Percentiles rank a stretch among this genome's conserved stretches.
Evolutionary conservation across 2,329 filamentous ascomycete genomes (phyloP).

Genomic region (Exophiala mesophila): DNA sequence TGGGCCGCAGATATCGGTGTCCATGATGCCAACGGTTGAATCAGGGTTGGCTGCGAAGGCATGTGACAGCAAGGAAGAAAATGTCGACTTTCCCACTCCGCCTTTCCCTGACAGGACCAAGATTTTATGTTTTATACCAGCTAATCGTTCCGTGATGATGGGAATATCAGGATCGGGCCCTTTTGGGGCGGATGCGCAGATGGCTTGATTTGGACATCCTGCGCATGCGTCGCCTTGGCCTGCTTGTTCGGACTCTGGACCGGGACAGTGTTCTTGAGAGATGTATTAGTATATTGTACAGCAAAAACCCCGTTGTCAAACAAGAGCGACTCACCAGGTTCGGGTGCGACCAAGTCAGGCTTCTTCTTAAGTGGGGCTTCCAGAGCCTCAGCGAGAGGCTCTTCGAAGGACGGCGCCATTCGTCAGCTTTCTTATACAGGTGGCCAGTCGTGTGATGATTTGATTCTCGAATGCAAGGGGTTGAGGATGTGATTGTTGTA

Average conservation of each 20-base stretch:
- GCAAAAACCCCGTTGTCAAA: too few species aligned
- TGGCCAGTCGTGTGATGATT: too few species aligned
- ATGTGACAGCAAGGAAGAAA: constrained; percentile 80
- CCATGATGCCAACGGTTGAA: constrained; percentile 86
- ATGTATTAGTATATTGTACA: background rate
- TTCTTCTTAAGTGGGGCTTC: constrained; percentile 70
- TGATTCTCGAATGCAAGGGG: too few species aligned
- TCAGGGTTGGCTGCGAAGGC: constrained; percentile 79
- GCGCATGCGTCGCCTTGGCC: constrained; percentile 75
- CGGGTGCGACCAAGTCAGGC: constrained; percentile 83
- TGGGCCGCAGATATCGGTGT: constrained; percentile 95
- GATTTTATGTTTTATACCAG: constrained; percentile 82
- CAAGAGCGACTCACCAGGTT: constrained; percentile 56
- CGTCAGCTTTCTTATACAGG: too few species aligned
- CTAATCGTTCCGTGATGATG: constrained; percentile 75
- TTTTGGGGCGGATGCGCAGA: constrained; percentile 91
- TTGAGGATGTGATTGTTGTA: too few species aligned
- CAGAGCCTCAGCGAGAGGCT: constrained; percentile 66
- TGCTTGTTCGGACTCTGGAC: constrained; percentile 56
- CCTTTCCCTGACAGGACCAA: constrained; percentile 91
- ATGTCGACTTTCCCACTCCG: constrained; percentile 93
- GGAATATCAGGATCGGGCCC: constrained; percentile 93
- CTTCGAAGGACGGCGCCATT: constrained; percentile 81
- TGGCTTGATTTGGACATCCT: constrained; percentile 90
- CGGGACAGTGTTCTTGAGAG: constrained; percentile 76